Percentiles rank a stretch among this genome's conserved stretches.
These are phyloP conservation scores for Sequoia sempervirens DNA, from an alignment of 75 land plant species.

Conservation along the genomic window DNA sequence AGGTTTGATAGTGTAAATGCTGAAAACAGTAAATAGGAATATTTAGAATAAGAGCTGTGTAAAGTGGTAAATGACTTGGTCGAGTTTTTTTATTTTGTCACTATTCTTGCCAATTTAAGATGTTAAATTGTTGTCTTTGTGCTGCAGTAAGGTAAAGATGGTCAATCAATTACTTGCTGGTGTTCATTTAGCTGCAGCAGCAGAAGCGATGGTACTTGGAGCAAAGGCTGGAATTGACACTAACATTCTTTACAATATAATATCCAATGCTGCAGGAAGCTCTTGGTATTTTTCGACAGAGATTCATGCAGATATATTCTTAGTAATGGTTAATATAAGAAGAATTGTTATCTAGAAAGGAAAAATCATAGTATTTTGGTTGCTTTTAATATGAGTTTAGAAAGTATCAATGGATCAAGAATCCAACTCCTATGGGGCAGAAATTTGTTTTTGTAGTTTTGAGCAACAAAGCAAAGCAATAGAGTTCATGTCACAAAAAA, in stretches of 20 bases:
- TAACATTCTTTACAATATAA: conserved; percentile 72
- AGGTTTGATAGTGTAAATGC: background rate
- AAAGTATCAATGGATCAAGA: background rate
- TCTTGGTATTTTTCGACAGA: conserved; percentile 51
- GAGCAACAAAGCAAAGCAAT: background rate
- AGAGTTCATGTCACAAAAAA: background rate
- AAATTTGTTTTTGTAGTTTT: background rate
- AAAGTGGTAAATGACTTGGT: background rate
- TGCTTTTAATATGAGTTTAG: background rate
- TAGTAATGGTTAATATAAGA: background rate
- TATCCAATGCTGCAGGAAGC: conserved; percentile 95
- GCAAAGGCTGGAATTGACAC: conserved; percentile 78
- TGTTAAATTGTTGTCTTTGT: conserved; percentile 7
- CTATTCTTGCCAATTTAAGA: background rate
- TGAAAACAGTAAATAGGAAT: background rate
- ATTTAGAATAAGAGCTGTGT: conserved; percentile 1
- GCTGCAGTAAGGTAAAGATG: conserved; percentile 71
- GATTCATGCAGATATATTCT: background rate
- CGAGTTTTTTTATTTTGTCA: background rate
- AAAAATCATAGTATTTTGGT: background rate
- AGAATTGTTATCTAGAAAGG: background rate
- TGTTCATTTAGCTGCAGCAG: conserved; percentile 76
- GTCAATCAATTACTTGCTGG: conserved; percentile 76
- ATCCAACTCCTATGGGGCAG: background rate
- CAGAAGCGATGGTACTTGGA: conserved; percentile 92